Conservation (phyloP, 352 stramenopile species). For the Pythium sukuiense region DNA sequence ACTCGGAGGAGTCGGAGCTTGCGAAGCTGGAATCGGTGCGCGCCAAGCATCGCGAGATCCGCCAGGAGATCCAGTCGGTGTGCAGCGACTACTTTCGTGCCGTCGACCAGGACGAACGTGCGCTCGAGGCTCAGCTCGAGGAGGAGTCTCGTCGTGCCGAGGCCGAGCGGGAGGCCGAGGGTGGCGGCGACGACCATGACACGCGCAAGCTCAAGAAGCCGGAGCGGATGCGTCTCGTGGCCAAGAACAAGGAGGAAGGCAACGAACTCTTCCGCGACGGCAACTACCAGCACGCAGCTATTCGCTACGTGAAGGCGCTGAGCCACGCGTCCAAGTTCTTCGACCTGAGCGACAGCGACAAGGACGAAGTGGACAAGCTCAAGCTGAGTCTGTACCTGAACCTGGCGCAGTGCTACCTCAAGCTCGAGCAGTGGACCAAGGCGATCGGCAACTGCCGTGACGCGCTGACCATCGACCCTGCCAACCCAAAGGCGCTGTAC, state of each 20-base stretch:
- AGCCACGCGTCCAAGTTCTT: constrained; percentile 93
- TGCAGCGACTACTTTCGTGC: constrained; percentile 75
- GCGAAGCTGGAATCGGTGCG: constrained; percentile 59
- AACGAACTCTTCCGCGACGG: constrained; percentile 93
- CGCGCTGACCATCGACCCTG: constrained; percentile 67
- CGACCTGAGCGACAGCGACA: constrained; percentile 79
- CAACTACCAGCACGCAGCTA: constrained; percentile 86
- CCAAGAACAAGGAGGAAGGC: constrained; percentile 95
- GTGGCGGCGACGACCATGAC: constrained; percentile 90
- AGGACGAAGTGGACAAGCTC: constrained; percentile 85
- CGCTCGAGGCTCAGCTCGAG: constrained; percentile 74
- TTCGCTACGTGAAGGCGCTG: constrained; percentile 91
- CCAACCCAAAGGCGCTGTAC: constrained; percentile 88
- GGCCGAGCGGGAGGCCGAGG: constrained; percentile 65
- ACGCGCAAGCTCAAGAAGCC: constrained; percentile 91
- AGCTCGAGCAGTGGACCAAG: constrained; percentile 90
- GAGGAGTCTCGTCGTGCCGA: constrained; percentile 72
- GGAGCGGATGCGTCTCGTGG: constrained; percentile 92
- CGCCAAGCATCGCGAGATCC: constrained; percentile 55
- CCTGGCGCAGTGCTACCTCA: constrained; percentile 92
- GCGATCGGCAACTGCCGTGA: constrained; percentile 86
- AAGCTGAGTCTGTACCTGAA: constrained; percentile 93
- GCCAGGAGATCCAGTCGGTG: constrained; percentile 45
- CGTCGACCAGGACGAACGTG: constrained; percentile 57
- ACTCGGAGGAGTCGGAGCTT: constrained; percentile 84